phyloP scores from a whole-genome alignment of 371 early-diverging fungal species.

The Apophysomyces elegans region DNA sequence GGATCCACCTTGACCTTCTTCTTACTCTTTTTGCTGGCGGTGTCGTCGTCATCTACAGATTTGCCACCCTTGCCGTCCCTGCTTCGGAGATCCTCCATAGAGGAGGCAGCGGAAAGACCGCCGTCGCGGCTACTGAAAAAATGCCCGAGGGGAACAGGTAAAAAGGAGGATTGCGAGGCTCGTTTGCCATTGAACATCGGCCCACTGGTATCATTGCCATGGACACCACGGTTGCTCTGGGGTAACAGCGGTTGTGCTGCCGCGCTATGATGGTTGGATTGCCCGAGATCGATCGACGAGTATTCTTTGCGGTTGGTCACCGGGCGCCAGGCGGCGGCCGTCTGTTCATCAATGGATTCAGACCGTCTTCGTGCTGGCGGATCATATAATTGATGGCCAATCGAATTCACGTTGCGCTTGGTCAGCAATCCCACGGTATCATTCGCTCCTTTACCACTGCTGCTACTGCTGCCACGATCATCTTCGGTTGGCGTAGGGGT shows the following conservation, averaged over 20 bases:
- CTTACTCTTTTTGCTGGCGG: slow-evolving; percentile 30
- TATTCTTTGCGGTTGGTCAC: slow-evolving; percentile 5
- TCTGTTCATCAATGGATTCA: slow-evolving; percentile 16
- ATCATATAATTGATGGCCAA: not conserved
- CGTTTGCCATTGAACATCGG: slow-evolving; percentile 1
- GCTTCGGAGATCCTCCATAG: slow-evolving; percentile 8
- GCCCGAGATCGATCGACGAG: slow-evolving; percentile 13
- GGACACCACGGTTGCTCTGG: not conserved
- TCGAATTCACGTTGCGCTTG: slow-evolving; percentile 9
- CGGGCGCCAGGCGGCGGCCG: slow-evolving; percentile 13
- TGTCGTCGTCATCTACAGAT: slow-evolving; percentile 17
- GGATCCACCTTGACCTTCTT: slow-evolving; percentile 88
- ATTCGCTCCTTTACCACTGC: not conserved
- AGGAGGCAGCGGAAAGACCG: not conserved
- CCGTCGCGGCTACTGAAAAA: slow-evolving; percentile 3
- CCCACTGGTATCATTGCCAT: not conserved
- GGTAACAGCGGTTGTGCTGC: slow-evolving; percentile 13
- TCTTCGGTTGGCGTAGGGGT: not conserved
- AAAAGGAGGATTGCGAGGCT: not conserved
- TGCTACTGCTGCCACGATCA: slow-evolving; percentile 2
- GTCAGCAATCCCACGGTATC: slow-evolving; percentile 4
- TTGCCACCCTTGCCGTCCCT: slow-evolving; percentile 8
- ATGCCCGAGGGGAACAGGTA: not conserved
- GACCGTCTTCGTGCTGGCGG: slow-evolving; percentile 9
- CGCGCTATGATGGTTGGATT: not conserved